Evolutionary conservation across 768 basidiomycete genomes (phyloP).

Genomic region (Kwoniella dejecticola): DNA sequence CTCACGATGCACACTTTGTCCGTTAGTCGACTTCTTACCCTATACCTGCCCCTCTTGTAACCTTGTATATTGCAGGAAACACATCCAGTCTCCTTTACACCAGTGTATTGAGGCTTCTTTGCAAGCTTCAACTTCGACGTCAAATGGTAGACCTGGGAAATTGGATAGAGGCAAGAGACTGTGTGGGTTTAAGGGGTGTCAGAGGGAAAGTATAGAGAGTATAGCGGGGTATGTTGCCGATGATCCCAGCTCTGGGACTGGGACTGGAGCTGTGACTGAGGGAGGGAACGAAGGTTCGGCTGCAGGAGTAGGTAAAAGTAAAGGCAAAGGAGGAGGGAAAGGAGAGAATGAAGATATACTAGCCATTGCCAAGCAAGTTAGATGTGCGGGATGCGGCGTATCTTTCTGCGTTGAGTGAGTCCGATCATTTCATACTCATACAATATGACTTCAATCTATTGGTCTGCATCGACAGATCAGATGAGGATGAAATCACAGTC

Average conservation of each 20-base stretch:
- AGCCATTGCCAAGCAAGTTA: conserved; percentile 28
- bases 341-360: not conserved
- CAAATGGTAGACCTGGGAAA: not conserved
- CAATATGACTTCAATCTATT: not conserved
- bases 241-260: too few species aligned
- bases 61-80: conserved; percentile 27
- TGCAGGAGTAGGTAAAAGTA: too few species aligned
- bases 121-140: not conserved
- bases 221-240: conserved; percentile 28
- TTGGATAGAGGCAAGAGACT: conserved; percentile 16
- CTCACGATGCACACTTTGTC: conserved; percentile 26
- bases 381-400: conserved; percentile 31
- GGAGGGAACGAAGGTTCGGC: too few species aligned
- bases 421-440: not conserved
- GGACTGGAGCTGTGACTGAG: too few species aligned
- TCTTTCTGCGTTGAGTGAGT: conserved; percentile 39
- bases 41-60: conserved; percentile 32
- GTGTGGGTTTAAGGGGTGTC: conserved; percentile 32
- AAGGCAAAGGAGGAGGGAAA: too few species aligned
- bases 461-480: too few species aligned
- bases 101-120: conserved; percentile 2
- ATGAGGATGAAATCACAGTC: too few species aligned
- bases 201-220: conserved; percentile 33
- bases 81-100: conserved; percentile 31
- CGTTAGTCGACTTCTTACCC: conserved; percentile 43